Conservation (phyloP, 768 basidiomycete genomes). For the Boletus speciosus region DNA sequence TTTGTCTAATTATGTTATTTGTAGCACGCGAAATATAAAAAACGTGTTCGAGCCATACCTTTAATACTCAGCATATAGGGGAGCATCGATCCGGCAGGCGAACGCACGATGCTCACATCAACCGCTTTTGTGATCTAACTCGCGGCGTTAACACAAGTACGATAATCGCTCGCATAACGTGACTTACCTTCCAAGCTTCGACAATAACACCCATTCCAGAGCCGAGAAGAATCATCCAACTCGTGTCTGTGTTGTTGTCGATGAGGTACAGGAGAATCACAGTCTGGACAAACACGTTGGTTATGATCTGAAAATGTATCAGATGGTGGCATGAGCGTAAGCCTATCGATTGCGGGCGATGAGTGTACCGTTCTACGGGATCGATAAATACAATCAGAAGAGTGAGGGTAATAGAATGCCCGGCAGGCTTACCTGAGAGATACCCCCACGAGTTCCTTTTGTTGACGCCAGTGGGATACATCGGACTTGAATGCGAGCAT, state of each 20-base stretch:
- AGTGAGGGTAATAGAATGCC: slow-evolving; percentile 5
- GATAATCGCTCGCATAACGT: slow-evolving; percentile 7
- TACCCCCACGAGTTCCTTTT: slow-evolving; percentile 92
- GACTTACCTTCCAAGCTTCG: slow-evolving; percentile 89
- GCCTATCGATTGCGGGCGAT: slow-evolving; percentile 8
- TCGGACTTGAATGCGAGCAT: slow-evolving; percentile 96
- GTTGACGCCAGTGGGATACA: slow-evolving; percentile 93
- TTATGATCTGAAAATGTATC: slow-evolving; percentile 54
- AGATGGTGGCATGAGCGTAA: slow-evolving; percentile 12
- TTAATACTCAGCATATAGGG: slow-evolving; percentile 82
- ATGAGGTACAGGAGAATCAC: slow-evolving; percentile 90
- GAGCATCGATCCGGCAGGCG: slow-evolving; percentile 60
- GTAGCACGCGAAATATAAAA: slow-evolving; percentile 8
- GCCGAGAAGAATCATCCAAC: slow-evolving; percentile 94
- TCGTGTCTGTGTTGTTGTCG: slow-evolving; percentile 93
- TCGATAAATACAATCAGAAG: slow-evolving; percentile 18
- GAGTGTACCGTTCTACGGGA: slow-evolving; percentile 50
- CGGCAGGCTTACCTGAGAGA: slow-evolving; percentile 68
- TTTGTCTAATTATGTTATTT: slow-evolving; percentile 57
- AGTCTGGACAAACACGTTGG: slow-evolving; percentile 91
- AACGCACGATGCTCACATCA: slow-evolving; percentile 67
- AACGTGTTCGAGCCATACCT: slow-evolving; percentile 45
- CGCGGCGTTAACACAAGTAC: slow-evolving; percentile 15
- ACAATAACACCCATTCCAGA: slow-evolving; percentile 78
- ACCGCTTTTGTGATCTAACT: slow-evolving; percentile 83